Conservation (phyloP, 225 moss, liverwort and hornwort genomes). For the Takakia lepidozioides region DNA sequence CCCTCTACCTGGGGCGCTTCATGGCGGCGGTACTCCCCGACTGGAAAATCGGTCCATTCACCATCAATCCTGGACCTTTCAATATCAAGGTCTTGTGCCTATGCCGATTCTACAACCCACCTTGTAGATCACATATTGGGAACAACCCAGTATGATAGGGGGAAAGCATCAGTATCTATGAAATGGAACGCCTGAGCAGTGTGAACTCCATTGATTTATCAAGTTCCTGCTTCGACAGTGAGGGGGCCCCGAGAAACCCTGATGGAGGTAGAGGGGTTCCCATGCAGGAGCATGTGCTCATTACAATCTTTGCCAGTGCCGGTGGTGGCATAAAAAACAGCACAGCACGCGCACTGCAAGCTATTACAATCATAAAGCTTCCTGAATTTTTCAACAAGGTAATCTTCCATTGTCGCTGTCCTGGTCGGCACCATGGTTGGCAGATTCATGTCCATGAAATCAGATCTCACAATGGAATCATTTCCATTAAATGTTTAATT, state of each 20-base stretch:
- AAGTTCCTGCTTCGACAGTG: not conserved
- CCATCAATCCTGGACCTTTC: conserved; percentile 77
- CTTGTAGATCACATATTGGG: not conserved
- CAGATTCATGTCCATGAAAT: not conserved
- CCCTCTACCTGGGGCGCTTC: conserved; percentile 50
- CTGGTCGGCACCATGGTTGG: too few species aligned
- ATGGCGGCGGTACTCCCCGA: conserved; percentile 56
- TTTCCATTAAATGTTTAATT: not conserved
- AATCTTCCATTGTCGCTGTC: not conserved
- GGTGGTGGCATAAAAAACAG: conserved; percentile 52
- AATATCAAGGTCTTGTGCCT: conserved; percentile 49
- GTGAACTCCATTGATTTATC: not conserved
- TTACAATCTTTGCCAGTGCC: conserved; percentile 58
- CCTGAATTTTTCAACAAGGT: conserved; percentile 59
- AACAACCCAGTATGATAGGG: not conserved
- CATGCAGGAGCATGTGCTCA: conserved; percentile 68
- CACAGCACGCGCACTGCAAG: conserved; percentile 26
- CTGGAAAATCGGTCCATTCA: conserved; percentile 28
- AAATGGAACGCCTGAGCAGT: not conserved
- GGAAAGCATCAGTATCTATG: not conserved
- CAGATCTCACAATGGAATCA: not conserved
- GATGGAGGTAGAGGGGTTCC: not conserved
- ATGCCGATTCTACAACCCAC: not conserved
- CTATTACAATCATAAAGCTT: conserved; percentile 62
- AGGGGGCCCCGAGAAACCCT: not conserved